Base-by-base conservation (phyloP, 1,284 basidiomycete genomes). In the Pseudozyma hubeiensis region DNA sequence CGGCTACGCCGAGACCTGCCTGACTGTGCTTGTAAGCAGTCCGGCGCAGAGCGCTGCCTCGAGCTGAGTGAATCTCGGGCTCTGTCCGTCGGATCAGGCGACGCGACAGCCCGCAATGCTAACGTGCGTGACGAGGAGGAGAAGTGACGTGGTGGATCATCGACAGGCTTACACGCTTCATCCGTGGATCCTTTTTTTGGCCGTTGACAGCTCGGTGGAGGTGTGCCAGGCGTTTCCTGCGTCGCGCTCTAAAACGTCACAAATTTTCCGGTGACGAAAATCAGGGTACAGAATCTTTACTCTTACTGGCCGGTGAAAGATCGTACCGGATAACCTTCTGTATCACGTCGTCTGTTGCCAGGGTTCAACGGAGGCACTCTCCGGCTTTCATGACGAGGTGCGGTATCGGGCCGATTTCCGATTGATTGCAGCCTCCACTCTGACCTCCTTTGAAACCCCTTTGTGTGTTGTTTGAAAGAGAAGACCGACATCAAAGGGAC, bases 401-500 rank as follows among this genome's bases (percentile, higher is more conserved):
- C 40, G 7, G 7, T 7, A 46, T 30, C 29, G 13, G 29, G 45
- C 16, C 33, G 11, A 19, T 17, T 14, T 39, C 24, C 35, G 35
- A 14, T 37, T 9, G 35, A 14, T 10, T 37, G 24, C 24, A 24
- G 24, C 37, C 39, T 41, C 39, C 39, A 41, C 39, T 16, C 16
- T 52, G 45, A 44, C 41, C 51, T 44, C 43, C 8, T 8, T 24
- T 24, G 19, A n/a, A n/a, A 47, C 46, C 48, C 53, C 43, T 51
- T 63, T 62, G 53, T 50, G 3, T 33, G n/a, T 16, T 17, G n/a
- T 37, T 16, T 19, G 37, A 50, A 34, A 55, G 30, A 35, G 51
- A 24, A 35, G 33, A 44, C 51, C 43, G 51, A 41, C 17, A 17
- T 40, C 58, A 51, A 59, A 53, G 58, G 58, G 58, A 60, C 51